Base-by-base conservation (phyloP, 768 basidiomycete genomes). In the Leccinum subtestaceum region DNA sequence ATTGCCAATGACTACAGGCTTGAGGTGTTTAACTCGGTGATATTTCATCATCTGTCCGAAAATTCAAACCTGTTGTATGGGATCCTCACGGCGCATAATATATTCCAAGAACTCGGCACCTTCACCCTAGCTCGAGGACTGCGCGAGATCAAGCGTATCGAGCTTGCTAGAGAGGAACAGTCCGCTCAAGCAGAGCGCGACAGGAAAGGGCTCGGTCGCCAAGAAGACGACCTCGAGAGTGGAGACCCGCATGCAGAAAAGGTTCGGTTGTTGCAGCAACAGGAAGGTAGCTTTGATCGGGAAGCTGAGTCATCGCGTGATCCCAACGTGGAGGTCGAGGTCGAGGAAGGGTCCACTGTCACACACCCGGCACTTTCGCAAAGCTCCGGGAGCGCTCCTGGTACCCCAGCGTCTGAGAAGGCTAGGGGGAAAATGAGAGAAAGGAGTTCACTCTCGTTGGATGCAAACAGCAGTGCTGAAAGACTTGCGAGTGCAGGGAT, bases 41-140 rank as follows among this genome's bases (percentile, higher is more conserved):
- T 97, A 52, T 81, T 88, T 43, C 81, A 90, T 65, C 85, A 93
- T 63, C 78, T 94, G 13, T 78, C 82, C 45, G 88, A 91, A 31
- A 98, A 97, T 70, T 87, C 95, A 0, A 90, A 96, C 67, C 72
- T 98, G 38, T 78, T 94, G 51, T 95, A 97, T 70, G 88, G 88
- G 4, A 84, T 98, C 53, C 77, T 98, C 4, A 84, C 89, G 8
- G 82, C 93, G 0, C 91, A 94, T 72, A 87, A 89, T 64, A 78
- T 81, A 2, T 96, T 99, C 70, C 90, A 97, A 70, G 87, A 91
- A 61, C 80, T 99, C 17, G 93, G 93, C 2, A 96, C 90, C 0
- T 96, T 98, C 69, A 97, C 95, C 0, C 79, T 99, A 9, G 79
- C 88, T 1, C 79, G 83, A n/a, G 96, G 90, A 9, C 80, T 98